Conservation (phyloP, 176 grass and related monocot species). For the Oryza officinalis region DNA sequence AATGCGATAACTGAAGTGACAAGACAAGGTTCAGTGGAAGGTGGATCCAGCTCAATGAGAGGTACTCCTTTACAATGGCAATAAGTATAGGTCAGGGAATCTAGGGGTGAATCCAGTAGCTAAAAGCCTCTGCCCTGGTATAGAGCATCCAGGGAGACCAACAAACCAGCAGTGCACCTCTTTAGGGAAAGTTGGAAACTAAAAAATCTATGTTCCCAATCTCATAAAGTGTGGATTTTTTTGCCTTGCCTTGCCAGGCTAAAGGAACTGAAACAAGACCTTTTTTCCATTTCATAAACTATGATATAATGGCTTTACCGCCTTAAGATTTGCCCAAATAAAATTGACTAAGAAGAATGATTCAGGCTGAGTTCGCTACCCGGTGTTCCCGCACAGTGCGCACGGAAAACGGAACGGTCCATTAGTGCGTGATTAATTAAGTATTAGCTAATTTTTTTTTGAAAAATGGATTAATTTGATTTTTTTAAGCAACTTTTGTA, state of each 20-base stretch:
- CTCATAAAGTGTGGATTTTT: neutral
- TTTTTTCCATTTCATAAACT: neutral
- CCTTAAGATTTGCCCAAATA: constrained; percentile 3
- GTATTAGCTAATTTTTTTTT: no score
- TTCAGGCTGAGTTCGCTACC: no score
- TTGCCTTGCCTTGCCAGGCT: neutral
- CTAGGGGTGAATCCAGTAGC: constrained; percentile 12
- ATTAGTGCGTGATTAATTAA: no score
- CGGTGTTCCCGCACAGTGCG: no score
- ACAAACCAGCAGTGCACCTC: neutral
- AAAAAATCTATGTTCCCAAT: neutral
- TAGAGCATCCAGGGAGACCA: neutral
- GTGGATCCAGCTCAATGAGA: neutral
- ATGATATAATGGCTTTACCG: no score
- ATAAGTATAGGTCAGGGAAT: constrained; percentile 18
- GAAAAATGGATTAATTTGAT: no score
- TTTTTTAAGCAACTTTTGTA: no score
- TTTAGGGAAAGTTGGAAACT: neutral
- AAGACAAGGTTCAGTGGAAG: constrained; percentile 2
- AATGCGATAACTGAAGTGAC: constrained; percentile 6
- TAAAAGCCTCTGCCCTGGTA: constrained; percentile 8
- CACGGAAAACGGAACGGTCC: no score
- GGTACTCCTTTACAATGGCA: neutral
- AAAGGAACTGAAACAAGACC: neutral
- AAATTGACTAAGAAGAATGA: neutral